These are phyloP conservation scores for Macrocybe gigantea DNA, from an alignment of 768 basidiomycete species.

Conservation along the genomic window DNA sequence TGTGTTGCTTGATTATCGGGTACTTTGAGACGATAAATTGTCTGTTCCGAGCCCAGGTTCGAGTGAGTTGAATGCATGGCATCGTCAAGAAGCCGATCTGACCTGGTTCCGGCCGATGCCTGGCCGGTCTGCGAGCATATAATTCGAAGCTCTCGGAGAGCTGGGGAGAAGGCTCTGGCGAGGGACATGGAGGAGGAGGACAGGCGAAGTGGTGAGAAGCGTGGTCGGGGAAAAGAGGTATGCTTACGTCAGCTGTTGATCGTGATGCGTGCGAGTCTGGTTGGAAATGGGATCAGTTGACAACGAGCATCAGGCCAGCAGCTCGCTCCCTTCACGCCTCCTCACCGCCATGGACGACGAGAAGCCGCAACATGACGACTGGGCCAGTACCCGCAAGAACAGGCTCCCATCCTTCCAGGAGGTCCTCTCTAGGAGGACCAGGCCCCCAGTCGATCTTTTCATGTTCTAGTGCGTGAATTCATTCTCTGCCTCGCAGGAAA, in stretches of 20 bases:
- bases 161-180: slow-evolving; percentile 69
- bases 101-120: slow-evolving; percentile 80
- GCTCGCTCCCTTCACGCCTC: slow-evolving; percentile 7
- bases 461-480: slow-evolving; percentile 86
- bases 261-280: slow-evolving; percentile 14
- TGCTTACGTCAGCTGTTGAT: slow-evolving; percentile 27
- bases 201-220: slow-evolving; percentile 7
- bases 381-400: slow-evolving; percentile 64
- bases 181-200: slow-evolving; percentile 45
- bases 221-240: slow-evolving; percentile 4
- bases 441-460: slow-evolving; percentile 96
- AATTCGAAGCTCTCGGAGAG: slow-evolving; percentile 75
- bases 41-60: slow-evolving; percentile 29
- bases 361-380: slow-evolving; percentile 64
- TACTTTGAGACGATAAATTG: slow-evolving; percentile 78
- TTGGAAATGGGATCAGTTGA: slow-evolving; percentile 15
- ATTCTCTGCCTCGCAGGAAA: slow-evolving; percentile 4
- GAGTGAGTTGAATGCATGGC: not conserved
- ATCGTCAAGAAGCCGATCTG: slow-evolving; percentile 11
- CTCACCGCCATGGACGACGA: slow-evolving; percentile 45
- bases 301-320: slow-evolving; percentile 15
- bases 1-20: slow-evolving; percentile 70
- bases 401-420: slow-evolving; percentile 86
- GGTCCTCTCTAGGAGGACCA: slow-evolving; percentile 84
- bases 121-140: slow-evolving; percentile 73